phyloP scores from a whole-genome alignment of 1,139 yeast species.

The Zygosaccharomyces sapae region DNA sequence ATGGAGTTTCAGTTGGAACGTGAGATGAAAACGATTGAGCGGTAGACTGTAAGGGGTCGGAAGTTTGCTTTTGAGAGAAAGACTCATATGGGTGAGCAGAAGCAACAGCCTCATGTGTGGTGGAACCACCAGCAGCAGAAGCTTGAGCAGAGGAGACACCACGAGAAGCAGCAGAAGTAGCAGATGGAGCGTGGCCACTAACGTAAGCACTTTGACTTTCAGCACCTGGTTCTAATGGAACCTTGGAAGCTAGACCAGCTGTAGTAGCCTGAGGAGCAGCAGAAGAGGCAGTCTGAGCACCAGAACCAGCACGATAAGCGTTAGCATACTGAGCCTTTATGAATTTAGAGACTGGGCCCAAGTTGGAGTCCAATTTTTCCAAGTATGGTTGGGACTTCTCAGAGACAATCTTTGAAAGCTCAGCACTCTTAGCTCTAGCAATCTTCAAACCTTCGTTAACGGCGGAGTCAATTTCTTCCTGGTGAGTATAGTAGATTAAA shows the following conservation, averaged over 20 bases:
- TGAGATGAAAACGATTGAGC: conserved; percentile 25
- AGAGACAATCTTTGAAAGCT: conserved; percentile 48
- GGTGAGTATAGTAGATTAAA: conserved; percentile 65
- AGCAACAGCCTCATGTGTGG: background rate
- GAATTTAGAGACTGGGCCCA: conserved; percentile 61
- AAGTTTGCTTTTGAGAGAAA: conserved; percentile 2
- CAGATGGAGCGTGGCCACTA: conserved; percentile 22
- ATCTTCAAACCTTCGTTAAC: conserved; percentile 54
- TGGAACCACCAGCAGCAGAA: background rate
- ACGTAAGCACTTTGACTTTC: conserved; percentile 11
- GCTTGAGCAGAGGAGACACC: conserved; percentile 12
- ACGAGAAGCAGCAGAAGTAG: conserved; percentile 30
- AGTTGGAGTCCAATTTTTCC: conserved; percentile 46
- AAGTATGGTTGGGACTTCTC: conserved; percentile 48
- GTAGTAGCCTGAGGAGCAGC: conserved; percentile 23
- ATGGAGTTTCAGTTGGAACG: conserved; percentile 50
- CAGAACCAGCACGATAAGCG: conserved; percentile 59
- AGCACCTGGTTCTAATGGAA: conserved; percentile 19
- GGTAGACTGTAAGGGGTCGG: background rate
- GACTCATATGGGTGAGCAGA: background rate
- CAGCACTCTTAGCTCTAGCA: conserved; percentile 54
- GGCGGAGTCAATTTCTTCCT: conserved; percentile 75
- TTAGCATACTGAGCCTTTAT: conserved; percentile 66
- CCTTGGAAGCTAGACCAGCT: conserved; percentile 32
- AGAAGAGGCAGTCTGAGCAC: conserved; percentile 36